Percentiles rank a stretch among this genome's conserved stretches.
Evolutionary conservation across 208 protist genomes (phyloP).

Genomic region (Acanthamoeba healyi): DNA sequence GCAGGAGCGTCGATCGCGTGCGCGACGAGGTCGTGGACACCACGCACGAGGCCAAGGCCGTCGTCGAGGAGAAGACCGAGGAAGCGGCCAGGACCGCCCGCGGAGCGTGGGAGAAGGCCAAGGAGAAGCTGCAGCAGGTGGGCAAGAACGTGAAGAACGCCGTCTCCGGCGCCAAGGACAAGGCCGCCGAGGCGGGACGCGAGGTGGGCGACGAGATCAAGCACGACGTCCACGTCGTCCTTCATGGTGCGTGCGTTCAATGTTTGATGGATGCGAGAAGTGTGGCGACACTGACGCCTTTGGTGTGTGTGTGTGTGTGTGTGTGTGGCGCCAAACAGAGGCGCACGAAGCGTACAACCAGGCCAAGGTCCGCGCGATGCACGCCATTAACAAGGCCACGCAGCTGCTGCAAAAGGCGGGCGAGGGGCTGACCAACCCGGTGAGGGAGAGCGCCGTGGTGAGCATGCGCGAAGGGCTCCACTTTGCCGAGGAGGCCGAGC

Average conservation of each 20-base stretch:
- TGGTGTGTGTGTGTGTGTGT: too few species aligned
- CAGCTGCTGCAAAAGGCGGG: neutral
- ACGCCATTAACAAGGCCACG: slow-evolving; percentile 39
- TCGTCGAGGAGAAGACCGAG: neutral
- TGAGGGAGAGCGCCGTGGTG: slow-evolving; percentile 33
- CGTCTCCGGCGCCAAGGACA: neutral
- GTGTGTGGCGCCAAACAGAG: neutral
- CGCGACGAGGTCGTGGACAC: neutral
- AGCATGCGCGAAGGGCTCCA: slow-evolving; percentile 16
- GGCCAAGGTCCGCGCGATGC: slow-evolving; percentile 31
- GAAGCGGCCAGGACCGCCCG: neutral
- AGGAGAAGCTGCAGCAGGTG: slow-evolving; percentile 22
- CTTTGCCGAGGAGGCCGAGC: slow-evolving; percentile 32
- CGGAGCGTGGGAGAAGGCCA: slow-evolving; percentile 10
- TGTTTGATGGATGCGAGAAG: neutral
- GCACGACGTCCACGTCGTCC: neutral
- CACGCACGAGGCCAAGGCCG: neutral
- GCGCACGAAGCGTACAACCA: neutral
- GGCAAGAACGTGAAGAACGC: neutral
- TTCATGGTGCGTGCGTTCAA: neutral
- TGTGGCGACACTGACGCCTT: neutral
- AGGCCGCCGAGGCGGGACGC: neutral
- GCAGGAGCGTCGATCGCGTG: neutral
- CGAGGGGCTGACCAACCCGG: neutral
- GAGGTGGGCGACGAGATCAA: neutral